Evolutionary conservation across 768 basidiomycete genomes (phyloP).

Genomic region (Sutorius australiensis): DNA sequence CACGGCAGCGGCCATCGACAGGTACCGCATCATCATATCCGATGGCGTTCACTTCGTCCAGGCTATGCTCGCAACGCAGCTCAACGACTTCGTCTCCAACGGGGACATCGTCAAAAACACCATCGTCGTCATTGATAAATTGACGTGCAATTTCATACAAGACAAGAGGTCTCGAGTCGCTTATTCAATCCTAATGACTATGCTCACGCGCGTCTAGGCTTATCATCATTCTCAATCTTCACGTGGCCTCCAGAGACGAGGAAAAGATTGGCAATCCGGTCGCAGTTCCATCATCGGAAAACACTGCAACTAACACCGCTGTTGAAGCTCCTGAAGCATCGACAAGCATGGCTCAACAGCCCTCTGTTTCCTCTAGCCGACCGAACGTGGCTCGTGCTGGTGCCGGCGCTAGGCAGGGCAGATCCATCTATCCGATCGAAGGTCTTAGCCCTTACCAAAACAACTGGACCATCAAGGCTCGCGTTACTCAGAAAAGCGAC

Average conservation of each 20-base stretch:
- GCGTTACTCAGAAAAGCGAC: conserved; percentile 85
- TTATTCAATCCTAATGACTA: background rate
- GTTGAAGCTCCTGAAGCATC: conserved; percentile 25
- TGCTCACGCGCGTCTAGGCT: conserved; percentile 45
- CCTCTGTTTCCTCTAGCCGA: conserved; percentile 22
- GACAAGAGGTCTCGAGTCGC: conserved; percentile 57
- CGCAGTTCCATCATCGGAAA: conserved; percentile 36
- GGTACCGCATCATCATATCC: conserved; percentile 81
- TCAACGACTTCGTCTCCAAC: conserved; percentile 70
- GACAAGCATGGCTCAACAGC: conserved; percentile 29
- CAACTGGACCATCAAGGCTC: conserved; percentile 97
- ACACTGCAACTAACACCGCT: conserved; percentile 22
- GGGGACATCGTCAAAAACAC: conserved; percentile 61
- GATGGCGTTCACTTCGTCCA: conserved; percentile 87
- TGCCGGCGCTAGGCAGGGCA: conserved; percentile 19
- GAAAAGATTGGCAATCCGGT: conserved; percentile 75
- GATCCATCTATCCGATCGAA: conserved; percentile 77
- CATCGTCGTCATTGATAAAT: conserved; percentile 65
- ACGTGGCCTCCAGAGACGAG: conserved; percentile 46
- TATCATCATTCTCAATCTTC: conserved; percentile 72
- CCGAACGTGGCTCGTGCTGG: conserved; percentile 7
- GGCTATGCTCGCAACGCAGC: conserved; percentile 91
- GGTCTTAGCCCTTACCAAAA: conserved; percentile 95
- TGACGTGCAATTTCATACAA: conserved; percentile 81
- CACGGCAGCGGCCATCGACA: conserved; percentile 41